Percentiles rank a stretch among this genome's conserved stretches.
These are phyloP conservation scores for Sarcocystis neurona DNA, from an alignment of 169 alveolate genomes.

Conservation along the genomic window DNA sequence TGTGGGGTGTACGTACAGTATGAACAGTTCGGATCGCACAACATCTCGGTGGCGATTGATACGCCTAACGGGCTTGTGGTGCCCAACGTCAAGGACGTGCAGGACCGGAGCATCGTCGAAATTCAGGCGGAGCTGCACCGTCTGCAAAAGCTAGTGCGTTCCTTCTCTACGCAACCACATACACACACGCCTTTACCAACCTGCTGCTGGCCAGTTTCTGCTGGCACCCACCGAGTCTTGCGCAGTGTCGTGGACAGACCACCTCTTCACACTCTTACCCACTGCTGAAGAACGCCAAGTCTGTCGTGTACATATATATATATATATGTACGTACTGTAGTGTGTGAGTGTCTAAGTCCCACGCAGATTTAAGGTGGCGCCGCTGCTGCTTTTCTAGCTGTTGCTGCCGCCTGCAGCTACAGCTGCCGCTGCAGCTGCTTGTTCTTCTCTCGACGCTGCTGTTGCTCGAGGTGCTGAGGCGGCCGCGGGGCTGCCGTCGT, in stretches of 20 bases:
- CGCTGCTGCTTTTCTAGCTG: too few species aligned
- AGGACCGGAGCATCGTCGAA: constrained; percentile 83
- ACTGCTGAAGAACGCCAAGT: not conserved
- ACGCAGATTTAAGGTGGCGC: too few species aligned
- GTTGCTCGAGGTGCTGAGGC: too few species aligned
- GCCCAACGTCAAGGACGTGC: constrained; percentile 91
- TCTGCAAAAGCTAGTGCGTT: constrained; percentile 80
- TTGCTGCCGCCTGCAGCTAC: too few species aligned
- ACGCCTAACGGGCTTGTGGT: constrained; percentile 91
- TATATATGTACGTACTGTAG: not conserved
- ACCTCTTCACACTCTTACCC: not conserved
- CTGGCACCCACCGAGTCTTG: not conserved
- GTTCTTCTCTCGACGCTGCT: too few species aligned
- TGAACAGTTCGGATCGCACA: constrained; percentile 80
- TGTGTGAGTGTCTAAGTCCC: too few species aligned
- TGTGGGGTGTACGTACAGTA: too few species aligned
- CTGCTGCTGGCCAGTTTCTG: not conserved
- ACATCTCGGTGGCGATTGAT: constrained; percentile 92
- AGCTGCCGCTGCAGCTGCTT: too few species aligned
- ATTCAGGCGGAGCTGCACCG: constrained; percentile 84
- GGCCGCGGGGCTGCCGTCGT: too few species aligned
- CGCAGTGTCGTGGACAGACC: not conserved
- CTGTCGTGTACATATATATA: not conserved
- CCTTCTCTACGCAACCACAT: too few species aligned
- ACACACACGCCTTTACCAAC: not conserved